Conservation (phyloP, 1,284 basidiomycete genomes). For the Melampsora americana region DNA sequence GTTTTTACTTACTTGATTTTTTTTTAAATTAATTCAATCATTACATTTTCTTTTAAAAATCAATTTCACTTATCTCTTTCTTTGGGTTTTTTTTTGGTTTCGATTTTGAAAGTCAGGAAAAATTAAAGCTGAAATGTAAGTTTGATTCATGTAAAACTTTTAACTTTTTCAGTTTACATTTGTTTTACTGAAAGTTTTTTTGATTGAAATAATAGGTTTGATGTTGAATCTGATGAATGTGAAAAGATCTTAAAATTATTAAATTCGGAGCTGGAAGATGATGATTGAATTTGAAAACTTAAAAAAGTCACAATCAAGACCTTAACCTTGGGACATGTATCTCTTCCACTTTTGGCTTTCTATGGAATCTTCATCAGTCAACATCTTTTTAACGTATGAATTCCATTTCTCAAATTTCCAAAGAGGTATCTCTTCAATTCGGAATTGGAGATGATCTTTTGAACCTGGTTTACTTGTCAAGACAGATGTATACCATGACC, state of each 20-base stretch:
- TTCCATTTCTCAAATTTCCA: too few species aligned
- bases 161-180: not conserved
- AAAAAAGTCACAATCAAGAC: too few species aligned
- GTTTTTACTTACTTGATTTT: not conserved
- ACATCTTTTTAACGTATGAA: too few species aligned
- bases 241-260: not conserved
- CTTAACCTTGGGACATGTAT: too few species aligned
- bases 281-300: not conserved
- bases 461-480: too few species aligned
- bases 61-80: not conserved
- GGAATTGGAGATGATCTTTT: too few species aligned
- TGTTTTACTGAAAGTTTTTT: not conserved
- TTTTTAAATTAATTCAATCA: too few species aligned
- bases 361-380: too few species aligned
- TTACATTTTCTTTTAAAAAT: not conserved
- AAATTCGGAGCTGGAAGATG: not conserved
- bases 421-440: too few species aligned
- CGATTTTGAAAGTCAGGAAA: not conserved
- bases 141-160: not conserved
- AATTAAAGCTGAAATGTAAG: not conserved
- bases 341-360: too few species aligned
- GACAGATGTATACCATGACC: too few species aligned
- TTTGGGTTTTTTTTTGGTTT: not conserved
- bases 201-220: not conserved
- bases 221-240: slow-evolving; percentile 1